Evolutionary conservation across 768 basidiomycete species (phyloP), one percentile per base, ranked within the genome.

Genomic region (Saitozyma podzolica): DNA sequence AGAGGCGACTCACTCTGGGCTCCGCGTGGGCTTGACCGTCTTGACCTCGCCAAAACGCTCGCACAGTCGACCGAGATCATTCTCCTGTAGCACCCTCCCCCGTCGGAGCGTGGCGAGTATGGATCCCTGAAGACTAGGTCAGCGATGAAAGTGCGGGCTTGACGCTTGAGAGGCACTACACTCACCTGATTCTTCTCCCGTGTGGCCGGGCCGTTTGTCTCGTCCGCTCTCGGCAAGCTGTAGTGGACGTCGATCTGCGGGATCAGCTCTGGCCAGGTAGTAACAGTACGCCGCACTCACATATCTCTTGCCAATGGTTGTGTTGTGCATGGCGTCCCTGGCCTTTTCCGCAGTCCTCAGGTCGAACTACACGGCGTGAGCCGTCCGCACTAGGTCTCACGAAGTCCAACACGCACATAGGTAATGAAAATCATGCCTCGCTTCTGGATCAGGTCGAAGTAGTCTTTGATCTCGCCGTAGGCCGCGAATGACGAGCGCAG

Each of bases 381-480:
- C 45, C 14, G 39, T 37, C 42, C 19, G 13, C 14, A 7, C 8
- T 14, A 45, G 1, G 19, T n/a, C 55, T 19, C 4, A 41, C 20
- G 29, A 55, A 19, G 39, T 29, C 4, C n/a, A 57, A 19, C 95
- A 19, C 95, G 85, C 82, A 98, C 96, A 78, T 91, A 99, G 53
- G 95, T 99, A 50, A 98, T 89, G 79, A 99, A 99, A 13, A 97
- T 89, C 91, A 99, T 96, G n/a, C 96, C 96, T 63, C 96, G 85
- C 10, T 90, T 94, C 54, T 87, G 85, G 65, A 98, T 90, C 17
- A 98, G 83, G 80, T 99, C 96, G 80, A 97, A 98, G 79, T 94
- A 97, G 0, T 91, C 93, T 81, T 92, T 93, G 82, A 98, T 91
- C 73, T 92, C 91, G 66, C 96, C 96, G 74, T 92, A 90, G 62